Base-by-base conservation (phyloP, 495 filamentous ascomycete genomes). In the Hypoxylon subgilvum region DNA sequence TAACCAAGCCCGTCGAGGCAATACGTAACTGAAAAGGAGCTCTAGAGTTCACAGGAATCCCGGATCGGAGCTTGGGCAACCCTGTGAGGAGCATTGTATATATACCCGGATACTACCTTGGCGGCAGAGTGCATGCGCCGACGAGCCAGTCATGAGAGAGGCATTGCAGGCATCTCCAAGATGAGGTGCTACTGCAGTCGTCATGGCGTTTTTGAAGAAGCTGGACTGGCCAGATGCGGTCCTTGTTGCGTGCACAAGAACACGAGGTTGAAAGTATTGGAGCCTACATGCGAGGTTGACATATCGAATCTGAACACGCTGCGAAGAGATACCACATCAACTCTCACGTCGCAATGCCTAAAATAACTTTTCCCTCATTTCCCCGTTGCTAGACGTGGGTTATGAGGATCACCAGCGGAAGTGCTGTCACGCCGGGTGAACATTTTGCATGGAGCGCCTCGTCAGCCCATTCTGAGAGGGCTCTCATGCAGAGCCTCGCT, bases 21-120 rank as follows among this genome's bases (percentile, higher is more conserved):
- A 43, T 34, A n/a, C n/a, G n/a, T 17, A 27, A 10, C 48, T 34
- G 45, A 21, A 53, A 58, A 54, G 44, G 14, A 30, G 35, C 35
- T 41, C 9, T 53, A 10, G 8, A 27, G 23, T 4, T 22, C 41
- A 34, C 44, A 64, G 54, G 55, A 49, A 51, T 27, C 44, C 50
- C 34, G 39, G 50, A 56, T 51, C 61, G 61, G 61, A 52, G 39
- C 39, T 41, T 56, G 30, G 25, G 7, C 30, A 27, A 55, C 43
- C 50, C 49, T 65, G 23, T 43, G 53, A 58, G 50, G 61, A 55
- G 43, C 49, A 55, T 32, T 49, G 18, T 52, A 59, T 60, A 69
- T 69, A 69, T 67, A 69, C 40, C 67, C 67, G 67, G 67, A 69
- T 69, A 38, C 67, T 69, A 67, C 67, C 59, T 43, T 62, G 38